phyloP scores from a whole-genome alignment of 2,329 filamentous ascomycete species.

The Fusarium agapanthi region DNA sequence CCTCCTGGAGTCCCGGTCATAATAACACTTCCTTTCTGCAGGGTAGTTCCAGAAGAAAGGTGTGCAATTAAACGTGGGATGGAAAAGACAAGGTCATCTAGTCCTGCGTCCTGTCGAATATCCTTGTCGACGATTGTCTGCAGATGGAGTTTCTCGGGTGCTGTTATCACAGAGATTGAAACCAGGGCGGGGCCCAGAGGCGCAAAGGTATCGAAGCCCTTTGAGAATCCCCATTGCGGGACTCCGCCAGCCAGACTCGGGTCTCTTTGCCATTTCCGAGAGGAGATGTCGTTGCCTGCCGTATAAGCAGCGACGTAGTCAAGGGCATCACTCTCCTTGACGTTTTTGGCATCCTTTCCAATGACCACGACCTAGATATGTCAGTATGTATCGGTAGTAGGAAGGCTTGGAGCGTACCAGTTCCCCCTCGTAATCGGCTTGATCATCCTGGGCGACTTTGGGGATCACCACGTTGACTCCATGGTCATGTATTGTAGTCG shows the following conservation, averaged over 20 bases:
- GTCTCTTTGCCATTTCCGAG: constrained; percentile 61
- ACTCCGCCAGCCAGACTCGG: constrained; percentile 58
- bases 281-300: constrained; percentile 63
- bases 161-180: constrained; percentile 50
- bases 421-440: constrained; percentile 60
- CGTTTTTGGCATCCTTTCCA: constrained; percentile 58
- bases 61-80: constrained; percentile 49
- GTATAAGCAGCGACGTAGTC: constrained; percentile 63
- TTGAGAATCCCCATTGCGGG: constrained; percentile 66
- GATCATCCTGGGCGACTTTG: constrained; percentile 54
- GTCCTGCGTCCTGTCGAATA: constrained; percentile 52
- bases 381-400: rapidly evolving
- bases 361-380: constrained; percentile 48
- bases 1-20: constrained; percentile 55
- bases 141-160: constrained; percentile 54
- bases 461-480: constrained; percentile 54
- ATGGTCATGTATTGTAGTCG: constrained; percentile 49
- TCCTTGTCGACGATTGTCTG: constrained; percentile 59
- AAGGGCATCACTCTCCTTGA: constrained; percentile 53
- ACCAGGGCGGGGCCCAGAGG: constrained; percentile 62
- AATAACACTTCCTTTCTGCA: constrained; percentile 54
- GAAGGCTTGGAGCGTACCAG: constrained; percentile 24
- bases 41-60: constrained; percentile 53
- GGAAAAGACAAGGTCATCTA: constrained; percentile 57
- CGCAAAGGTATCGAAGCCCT: constrained; percentile 65